Percentiles rank a stretch among this genome's conserved stretches.
phyloP scores from a whole-genome alignment of 2,329 filamentous ascomycete genomes.

The Epichloe brachyelytri region DNA sequence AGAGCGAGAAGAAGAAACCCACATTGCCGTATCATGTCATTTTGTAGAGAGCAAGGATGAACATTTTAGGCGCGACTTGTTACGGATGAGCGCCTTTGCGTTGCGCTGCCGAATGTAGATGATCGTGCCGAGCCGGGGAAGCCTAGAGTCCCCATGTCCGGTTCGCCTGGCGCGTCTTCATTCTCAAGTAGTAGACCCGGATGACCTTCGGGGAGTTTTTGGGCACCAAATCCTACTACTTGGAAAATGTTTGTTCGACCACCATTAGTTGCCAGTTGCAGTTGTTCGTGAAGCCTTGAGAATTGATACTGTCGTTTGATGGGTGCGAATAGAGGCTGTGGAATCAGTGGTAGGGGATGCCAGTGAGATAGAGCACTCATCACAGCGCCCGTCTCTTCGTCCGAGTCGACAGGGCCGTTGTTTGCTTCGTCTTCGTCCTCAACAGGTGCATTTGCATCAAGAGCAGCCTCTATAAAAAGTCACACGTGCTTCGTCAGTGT shows the following conservation, averaged over 20 bases:
- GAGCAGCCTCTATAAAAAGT: conserved; percentile 58
- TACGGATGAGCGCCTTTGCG: conserved; percentile 33
- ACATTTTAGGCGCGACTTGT: conserved; percentile 29
- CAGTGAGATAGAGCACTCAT: conserved; percentile 70
- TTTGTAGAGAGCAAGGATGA: background rate
- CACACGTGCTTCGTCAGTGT: background rate
- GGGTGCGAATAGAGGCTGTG: conserved; percentile 47
- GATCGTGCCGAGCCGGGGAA: conserved; percentile 26
- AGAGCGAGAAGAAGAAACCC: background rate
- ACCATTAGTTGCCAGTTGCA: conserved; percentile 53
- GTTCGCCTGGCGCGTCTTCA: conserved; percentile 47
- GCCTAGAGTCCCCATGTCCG: conserved; percentile 31
- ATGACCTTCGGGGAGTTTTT: conserved; percentile 39
- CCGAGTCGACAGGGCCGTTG: conserved; percentile 74
- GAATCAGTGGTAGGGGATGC: conserved; percentile 64
- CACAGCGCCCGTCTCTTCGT: conserved; percentile 83
- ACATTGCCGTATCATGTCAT: background rate
- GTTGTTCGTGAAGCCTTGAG: conserved; percentile 49
- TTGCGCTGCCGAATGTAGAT: conserved; percentile 32
- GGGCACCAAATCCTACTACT: conserved; percentile 42
- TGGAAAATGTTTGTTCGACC: conserved; percentile 53
- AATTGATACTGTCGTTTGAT: conserved; percentile 52
- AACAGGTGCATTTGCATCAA: conserved; percentile 84
- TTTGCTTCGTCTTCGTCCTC: conserved; percentile 77
- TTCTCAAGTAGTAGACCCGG: conserved; percentile 29